Base-by-base conservation (phyloP, 768 basidiomycete genomes). In the Tremella fuciformis region DNA sequence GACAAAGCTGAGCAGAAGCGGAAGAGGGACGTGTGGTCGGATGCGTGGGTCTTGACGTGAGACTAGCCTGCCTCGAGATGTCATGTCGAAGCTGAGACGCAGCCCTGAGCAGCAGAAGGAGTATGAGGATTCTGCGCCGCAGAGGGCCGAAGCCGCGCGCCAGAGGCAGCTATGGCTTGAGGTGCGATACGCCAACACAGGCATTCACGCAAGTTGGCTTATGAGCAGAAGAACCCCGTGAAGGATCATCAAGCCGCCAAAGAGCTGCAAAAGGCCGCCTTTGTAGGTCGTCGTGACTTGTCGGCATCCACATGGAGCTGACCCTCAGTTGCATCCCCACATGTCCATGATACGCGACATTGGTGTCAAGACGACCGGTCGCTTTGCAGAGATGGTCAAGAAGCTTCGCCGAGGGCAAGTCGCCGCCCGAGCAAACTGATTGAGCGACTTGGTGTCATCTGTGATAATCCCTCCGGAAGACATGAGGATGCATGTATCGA, bases 321-420 rank as follows among this genome's bases (percentile, higher is more conserved):
- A 46, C 6, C 15, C 42, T 46, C 42, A 46, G 42, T 22, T 46
- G n/a, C n/a, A 22, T 4, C n/a, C n/a, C 15, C 42, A n/a, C 8
- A n/a, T 46, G n/a, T 4, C 22, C 6, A n/a, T n/a, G 4, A 15
- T 46, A 18, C 42, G n/a, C n/a, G 42, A 46, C 6, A 46, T 46
- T 22, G 42, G 42, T 15, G 42, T 46, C 42, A n/a, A 46, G n/a
- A 46, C 42, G n/a, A 46, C n/a, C 6, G 42, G 42, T 22, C 22
- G 8, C n/a, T 46, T 46, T 46, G 42, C n/a, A 4, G n/a, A 46
- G 22, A 46, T 46, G 42, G 42, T 46, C n/a, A 46, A 46, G n/a
- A n/a, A 18, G n/a, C 42, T 46, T 46, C 42, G 42, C 22, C n/a
- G n/a, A 4, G 7, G 16, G 22, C n/a, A 46, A 15, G 22, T 15